phyloP scores from a whole-genome alignment of 1,284 basidiomycete species.

The Moniliophthora roreri region DNA sequence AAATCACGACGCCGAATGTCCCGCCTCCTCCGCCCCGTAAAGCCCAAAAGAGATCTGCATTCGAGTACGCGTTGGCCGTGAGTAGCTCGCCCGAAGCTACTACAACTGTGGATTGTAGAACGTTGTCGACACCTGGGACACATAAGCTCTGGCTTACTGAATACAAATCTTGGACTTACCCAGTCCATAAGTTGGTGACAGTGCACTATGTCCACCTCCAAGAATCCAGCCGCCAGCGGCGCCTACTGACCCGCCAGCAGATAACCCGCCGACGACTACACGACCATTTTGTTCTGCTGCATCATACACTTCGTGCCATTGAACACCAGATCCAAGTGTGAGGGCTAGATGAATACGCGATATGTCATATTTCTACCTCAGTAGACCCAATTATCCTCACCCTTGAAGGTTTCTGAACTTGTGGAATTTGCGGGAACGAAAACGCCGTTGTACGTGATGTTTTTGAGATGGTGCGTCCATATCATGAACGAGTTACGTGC shows the following conservation, averaged over 20 bases:
- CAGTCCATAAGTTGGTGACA: constrained; percentile 41
- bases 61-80: constrained; percentile 33
- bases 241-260: constrained; percentile 30
- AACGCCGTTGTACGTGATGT: constrained; percentile 27
- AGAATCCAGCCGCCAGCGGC: constrained; percentile 12
- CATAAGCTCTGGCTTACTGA: too few relatives aligned
- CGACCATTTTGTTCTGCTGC: constrained; percentile 31
- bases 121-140: constrained; percentile 41
- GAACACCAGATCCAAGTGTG: constrained; percentile 36
- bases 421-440: constrained; percentile 33
- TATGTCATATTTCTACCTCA: neutral
- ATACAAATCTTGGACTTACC: too few relatives aligned
- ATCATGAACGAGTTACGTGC: constrained; percentile 35
- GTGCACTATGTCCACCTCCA: constrained; percentile 13
- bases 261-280: constrained; percentile 37
- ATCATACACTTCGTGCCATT: constrained; percentile 34
- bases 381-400: constrained; percentile 9
- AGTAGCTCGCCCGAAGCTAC: constrained; percentile 33
- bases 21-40: constrained; percentile 50
- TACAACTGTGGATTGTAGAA: constrained; percentile 38
- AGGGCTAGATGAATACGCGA: constrained; percentile 19
- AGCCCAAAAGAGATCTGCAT: constrained; percentile 49
- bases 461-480: constrained; percentile 39
- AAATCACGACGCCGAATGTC: constrained; percentile 40
- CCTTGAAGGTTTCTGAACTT: constrained; percentile 13